Evolutionary conservation across 257 asterid genomes (phyloP), one percentile per base, ranked within the genome.

Genomic region (Rauvolfia tetraphylla): DNA sequence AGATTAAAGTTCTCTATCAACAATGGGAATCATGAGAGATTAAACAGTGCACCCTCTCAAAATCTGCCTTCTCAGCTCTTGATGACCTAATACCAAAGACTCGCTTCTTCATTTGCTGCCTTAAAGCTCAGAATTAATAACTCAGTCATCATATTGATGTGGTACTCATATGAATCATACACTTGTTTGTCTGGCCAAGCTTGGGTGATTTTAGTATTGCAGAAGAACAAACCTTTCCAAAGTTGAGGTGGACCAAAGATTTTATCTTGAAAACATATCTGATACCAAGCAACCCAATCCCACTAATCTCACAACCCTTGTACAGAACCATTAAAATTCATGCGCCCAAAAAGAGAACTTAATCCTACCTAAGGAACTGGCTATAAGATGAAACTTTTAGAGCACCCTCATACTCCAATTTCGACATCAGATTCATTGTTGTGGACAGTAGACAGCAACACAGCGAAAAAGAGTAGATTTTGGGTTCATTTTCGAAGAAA

Each of bases 341-440:
- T 54, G 93, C 93, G 78, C 92, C 93, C 81, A 90, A 87, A 81
- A 96, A 93, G n/a, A 87, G 89, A 81, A 83, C 85, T 81, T 90
- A 92, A 86, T 84, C 88, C 76, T 78, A 89, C 97, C 88, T 18
- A 27, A 63, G 22, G 23, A 63, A 86, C 0, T 85, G 85, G 36
- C 79, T 53, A 58, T 83, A 85, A 0, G 90, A 90, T 56, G 92
- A 88, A 14, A 49, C 54, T 49, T 49, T 49, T 49, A 49, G 15
- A 49, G 54, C 22, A 15, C 54, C 54, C 54, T 49, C 54, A 49
- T 49, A 15, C 54, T 14, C 2, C 54, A 49, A 49, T 13, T 49
- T 49, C 22, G 9, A 23, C 0, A 54, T 54, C 59, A 54, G 27
- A 56, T 56, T 56, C 62, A 56, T 9, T 56, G 11, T 56, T 23